Conservation (phyloP, 31 red algal genomes). For the Pterothamnion heteromorphum region DNA sequence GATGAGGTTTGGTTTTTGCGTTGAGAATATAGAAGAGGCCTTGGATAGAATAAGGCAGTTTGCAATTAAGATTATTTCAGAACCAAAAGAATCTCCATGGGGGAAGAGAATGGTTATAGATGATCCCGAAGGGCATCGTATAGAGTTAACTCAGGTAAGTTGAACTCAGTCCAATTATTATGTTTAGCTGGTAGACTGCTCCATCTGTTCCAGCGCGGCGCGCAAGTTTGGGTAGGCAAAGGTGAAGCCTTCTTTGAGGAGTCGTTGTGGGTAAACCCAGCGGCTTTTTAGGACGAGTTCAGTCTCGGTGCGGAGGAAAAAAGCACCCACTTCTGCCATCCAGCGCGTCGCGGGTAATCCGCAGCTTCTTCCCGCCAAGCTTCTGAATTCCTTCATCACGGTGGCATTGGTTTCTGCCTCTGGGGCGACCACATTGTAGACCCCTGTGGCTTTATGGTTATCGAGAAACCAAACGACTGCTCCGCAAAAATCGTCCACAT, state of each 20-base stretch:
- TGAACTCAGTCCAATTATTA: too few relatives aligned
- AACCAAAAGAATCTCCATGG: too few relatives aligned
- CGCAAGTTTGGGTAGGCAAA: background rate
- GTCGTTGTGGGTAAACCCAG: background rate
- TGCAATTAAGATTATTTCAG: too few relatives aligned
- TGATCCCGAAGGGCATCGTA: too few relatives aligned
- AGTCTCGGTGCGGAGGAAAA: background rate
- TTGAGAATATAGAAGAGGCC: too few relatives aligned
- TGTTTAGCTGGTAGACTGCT: too few relatives aligned
- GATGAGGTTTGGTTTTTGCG: too few relatives aligned
- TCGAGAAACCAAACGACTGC: background rate
- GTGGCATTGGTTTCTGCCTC: background rate
- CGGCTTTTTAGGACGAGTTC: constrained; percentile 3
- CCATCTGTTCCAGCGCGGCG: too few relatives aligned
- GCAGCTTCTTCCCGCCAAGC: background rate
- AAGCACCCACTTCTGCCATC: background rate
- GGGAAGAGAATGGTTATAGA: too few relatives aligned
- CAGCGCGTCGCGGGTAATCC: background rate
- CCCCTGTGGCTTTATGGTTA: background rate
- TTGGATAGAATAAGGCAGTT: too few relatives aligned
- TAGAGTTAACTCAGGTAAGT: too few relatives aligned
- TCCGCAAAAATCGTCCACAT: background rate
- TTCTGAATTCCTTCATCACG: background rate
- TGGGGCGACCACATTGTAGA: background rate
- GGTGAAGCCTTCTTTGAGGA: background rate